Conservation (phyloP, 305 asterid genomes). For the Andrographis paniculata region DNA sequence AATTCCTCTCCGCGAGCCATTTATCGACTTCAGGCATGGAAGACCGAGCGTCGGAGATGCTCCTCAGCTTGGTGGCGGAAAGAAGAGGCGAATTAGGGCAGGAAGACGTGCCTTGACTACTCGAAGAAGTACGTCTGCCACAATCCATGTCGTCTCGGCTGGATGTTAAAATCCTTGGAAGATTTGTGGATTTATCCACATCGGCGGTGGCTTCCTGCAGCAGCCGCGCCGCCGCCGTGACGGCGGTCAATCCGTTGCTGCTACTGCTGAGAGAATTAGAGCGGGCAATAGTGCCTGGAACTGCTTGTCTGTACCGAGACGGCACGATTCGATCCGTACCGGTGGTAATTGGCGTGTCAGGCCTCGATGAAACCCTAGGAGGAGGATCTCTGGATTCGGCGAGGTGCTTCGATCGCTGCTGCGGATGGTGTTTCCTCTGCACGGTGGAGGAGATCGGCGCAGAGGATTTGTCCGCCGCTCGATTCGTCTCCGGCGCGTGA, state of each 20-base stretch:
- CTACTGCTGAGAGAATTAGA: constrained; percentile 29
- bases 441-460: constrained; percentile 21
- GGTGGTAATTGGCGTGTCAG: constrained; percentile 54
- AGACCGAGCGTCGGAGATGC: constrained; percentile 32
- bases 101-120: constrained; percentile 44
- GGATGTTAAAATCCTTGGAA: constrained; percentile 32
- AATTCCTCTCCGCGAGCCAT: constrained; percentile 42
- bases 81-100: constrained; percentile 63
- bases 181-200: constrained; percentile 33
- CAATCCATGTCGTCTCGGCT: constrained; percentile 32
- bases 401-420: constrained; percentile 28
- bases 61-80: constrained; percentile 26
- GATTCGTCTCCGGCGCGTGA: constrained; percentile 27
- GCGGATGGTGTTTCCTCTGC: constrained; percentile 34
- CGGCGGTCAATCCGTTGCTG: constrained; percentile 26
- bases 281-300: constrained; percentile 29
- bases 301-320: constrained; percentile 57
- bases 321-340: constrained; percentile 54
- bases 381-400: constrained; percentile 8
- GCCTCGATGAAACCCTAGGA: constrained; percentile 37
- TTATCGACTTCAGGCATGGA: constrained; percentile 66
- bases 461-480: constrained; percentile 24
- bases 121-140: constrained; percentile 18
- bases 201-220: constrained; percentile 63
- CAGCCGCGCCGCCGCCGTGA: constrained; percentile 57